Evolutionary conservation across 2,329 filamentous ascomycete genomes (phyloP).

Genomic region (Geoglossum cookeanum): DNA sequence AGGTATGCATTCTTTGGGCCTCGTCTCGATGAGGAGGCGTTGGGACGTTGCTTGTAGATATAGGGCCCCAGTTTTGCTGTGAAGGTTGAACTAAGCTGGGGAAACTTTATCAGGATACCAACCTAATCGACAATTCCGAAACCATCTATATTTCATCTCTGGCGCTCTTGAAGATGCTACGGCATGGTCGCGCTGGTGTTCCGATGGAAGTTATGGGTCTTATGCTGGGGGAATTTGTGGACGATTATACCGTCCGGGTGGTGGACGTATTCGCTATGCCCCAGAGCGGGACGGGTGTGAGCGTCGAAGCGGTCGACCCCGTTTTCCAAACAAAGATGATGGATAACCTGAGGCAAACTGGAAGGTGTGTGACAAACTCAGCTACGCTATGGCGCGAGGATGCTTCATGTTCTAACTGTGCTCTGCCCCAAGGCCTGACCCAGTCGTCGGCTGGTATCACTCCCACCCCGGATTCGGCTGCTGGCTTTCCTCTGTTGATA

Average conservation of each 20-base stretch:
- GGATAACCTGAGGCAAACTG: conserved; percentile 97
- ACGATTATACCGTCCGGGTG: conserved; percentile 95
- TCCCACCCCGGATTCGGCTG: conserved; percentile 98
- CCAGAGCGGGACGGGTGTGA: conserved; percentile 93
- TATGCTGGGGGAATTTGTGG: conserved; percentile 97
- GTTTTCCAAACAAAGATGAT: conserved; percentile 99
- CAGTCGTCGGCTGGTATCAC: conserved; percentile 98
- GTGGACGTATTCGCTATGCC: conserved; percentile 99
- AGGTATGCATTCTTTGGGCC: conserved; percentile 29
- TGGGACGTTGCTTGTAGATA: not conserved
- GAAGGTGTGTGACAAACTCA: conserved; percentile 41
- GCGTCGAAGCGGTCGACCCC: conserved; percentile 92
- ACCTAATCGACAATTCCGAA: conserved; percentile 95
- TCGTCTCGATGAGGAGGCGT: not conserved
- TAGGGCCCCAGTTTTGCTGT: not conserved
- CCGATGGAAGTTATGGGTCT: conserved; percentile 99
- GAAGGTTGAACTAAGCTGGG: conserved; percentile 8
- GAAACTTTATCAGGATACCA: conserved; percentile 49
- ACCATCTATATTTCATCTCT: conserved; percentile 98
- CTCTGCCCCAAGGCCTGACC: conserved; percentile 51
- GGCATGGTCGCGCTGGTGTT: conserved; percentile 90
- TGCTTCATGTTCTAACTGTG: conserved; percentile 1
- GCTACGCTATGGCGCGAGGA: not conserved
- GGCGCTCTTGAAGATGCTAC: conserved; percentile 93
- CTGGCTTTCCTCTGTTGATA: conserved; percentile 97